Percentiles rank a stretch among this genome's conserved stretches.
These are phyloP conservation scores for Alternaria incomplexa DNA, from an alignment of 2,329 filamentous ascomycete species.

Conservation along the genomic window DNA sequence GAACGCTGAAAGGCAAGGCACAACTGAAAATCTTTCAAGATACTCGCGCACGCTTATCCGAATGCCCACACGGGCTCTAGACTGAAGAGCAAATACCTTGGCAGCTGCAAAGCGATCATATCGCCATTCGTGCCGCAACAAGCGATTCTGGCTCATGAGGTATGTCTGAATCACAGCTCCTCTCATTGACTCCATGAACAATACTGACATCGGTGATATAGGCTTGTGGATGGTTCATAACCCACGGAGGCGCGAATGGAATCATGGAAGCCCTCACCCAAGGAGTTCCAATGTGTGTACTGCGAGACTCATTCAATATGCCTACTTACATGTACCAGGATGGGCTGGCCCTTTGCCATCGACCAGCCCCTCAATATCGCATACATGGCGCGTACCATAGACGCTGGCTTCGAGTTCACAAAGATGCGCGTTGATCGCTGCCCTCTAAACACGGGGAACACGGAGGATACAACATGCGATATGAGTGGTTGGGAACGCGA, in stretches of 20 bases:
- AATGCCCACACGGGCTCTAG: neutral
- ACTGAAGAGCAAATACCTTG: neutral
- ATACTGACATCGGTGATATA: neutral
- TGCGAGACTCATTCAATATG: neutral
- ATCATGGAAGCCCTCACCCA: neutral
- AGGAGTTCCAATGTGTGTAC: neutral
- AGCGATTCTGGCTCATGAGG: neutral
- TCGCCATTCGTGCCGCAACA: neutral
- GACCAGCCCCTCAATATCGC: neutral
- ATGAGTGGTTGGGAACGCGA: neutral
- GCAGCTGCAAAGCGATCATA: neutral
- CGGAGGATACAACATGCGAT: neutral
- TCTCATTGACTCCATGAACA: neutral
- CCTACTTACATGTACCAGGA: neutral
- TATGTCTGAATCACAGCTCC: neutral
- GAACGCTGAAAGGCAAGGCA: fast-evolving
- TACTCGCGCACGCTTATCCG: neutral
- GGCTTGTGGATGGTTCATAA: neutral
- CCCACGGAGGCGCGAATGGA: neutral
- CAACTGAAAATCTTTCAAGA: neutral
- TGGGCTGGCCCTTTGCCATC: neutral
- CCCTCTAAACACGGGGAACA: neutral
- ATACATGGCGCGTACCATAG: neutral
- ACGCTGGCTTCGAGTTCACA: neutral
- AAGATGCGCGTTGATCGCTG: neutral